phyloP scores from a whole-genome alignment of 768 basidiomycete genomes.

The Boletus edulis region DNA sequence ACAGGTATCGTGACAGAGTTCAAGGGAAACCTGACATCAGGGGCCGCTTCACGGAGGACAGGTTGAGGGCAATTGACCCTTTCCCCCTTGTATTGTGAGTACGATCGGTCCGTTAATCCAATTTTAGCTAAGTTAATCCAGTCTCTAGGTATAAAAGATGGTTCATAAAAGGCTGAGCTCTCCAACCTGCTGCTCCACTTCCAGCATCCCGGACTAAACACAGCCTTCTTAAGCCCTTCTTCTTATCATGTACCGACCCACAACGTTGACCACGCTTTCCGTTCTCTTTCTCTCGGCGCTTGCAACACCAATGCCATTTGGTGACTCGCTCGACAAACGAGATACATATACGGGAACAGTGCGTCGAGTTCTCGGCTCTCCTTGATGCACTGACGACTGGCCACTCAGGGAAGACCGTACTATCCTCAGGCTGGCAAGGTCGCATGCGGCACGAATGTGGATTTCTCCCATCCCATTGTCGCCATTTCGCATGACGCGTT shows the following conservation, averaged over 20 bases:
- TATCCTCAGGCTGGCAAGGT: slow-evolving; percentile 45
- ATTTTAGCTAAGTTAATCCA: slow-evolving; percentile 9
- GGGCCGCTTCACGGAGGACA: no score
- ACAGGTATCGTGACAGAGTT: no score
- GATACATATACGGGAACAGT: slow-evolving; percentile 45
- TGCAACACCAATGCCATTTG: slow-evolving; percentile 33
- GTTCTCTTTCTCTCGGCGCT: slow-evolving; percentile 38
- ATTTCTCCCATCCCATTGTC: slow-evolving; percentile 52
- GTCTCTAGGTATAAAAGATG: slow-evolving; percentile 20
- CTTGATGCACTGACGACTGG: background rate
- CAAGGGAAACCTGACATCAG: no score
- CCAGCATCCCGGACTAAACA: background rate
- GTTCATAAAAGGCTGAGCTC: background rate
- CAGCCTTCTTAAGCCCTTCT: background rate
- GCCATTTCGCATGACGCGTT: slow-evolving; percentile 53
- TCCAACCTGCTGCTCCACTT: background rate
- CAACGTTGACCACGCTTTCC: slow-evolving; percentile 38
- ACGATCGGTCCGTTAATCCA: background rate
- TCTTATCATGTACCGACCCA: slow-evolving; percentile 13
- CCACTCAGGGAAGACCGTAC: slow-evolving; percentile 49
- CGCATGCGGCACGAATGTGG: slow-evolving; percentile 59
- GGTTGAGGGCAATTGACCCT: background rate
- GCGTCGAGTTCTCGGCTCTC: slow-evolving; percentile 17
- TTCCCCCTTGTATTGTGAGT: background rate
- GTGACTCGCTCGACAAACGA: slow-evolving; percentile 44